phyloP scores from a whole-genome alignment of 768 basidiomycete species.

The Agaricus blazei region DNA sequence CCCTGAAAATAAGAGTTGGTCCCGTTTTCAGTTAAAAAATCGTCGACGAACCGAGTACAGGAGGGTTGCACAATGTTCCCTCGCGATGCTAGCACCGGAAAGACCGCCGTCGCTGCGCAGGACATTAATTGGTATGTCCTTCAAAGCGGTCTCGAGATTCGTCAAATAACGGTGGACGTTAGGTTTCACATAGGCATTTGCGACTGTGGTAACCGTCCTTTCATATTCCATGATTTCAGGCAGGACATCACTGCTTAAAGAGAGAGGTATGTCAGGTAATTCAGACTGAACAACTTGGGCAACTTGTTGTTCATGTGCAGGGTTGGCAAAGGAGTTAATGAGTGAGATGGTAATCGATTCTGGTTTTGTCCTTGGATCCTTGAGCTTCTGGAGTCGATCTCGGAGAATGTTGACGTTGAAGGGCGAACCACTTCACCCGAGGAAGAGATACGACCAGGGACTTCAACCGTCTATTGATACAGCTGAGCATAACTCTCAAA shows the following conservation, averaged over 20 bases:
- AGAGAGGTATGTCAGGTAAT: conserved; percentile 21
- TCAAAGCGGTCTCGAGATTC: conserved; percentile 17
- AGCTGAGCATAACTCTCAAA: neutral
- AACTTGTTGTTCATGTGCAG: conserved; percentile 17
- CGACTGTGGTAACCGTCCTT: conserved; percentile 23
- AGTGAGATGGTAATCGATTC: conserved; percentile 23
- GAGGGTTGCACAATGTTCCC: conserved; percentile 21
- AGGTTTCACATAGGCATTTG: conserved; percentile 24
- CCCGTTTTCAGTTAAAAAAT: neutral
- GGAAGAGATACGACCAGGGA: conserved; percentile 22
- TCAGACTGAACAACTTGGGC: conserved; percentile 16
- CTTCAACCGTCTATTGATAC: conserved; percentile 20
- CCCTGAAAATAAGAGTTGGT: conserved; percentile 8
- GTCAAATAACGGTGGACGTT: conserved; percentile 19
- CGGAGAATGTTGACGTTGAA: conserved; percentile 18
- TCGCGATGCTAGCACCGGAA: conserved; percentile 18
- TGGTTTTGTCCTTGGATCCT: conserved; percentile 11
- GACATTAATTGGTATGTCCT: conserved; percentile 18
- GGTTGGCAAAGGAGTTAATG: conserved; percentile 23
- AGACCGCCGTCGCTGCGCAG: conserved; percentile 23
- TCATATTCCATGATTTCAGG: conserved; percentile 24
- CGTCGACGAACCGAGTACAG: conserved; percentile 15
- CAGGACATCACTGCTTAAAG: conserved; percentile 18
- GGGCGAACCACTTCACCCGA: conserved; percentile 19
- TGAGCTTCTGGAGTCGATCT: conserved; percentile 15